Percentiles rank a stretch among this genome's conserved stretches.
These are phyloP conservation scores for Thielaviopsis populi DNA, from an alignment of 2,329 filamentous ascomycete species.

Conservation along the genomic window DNA sequence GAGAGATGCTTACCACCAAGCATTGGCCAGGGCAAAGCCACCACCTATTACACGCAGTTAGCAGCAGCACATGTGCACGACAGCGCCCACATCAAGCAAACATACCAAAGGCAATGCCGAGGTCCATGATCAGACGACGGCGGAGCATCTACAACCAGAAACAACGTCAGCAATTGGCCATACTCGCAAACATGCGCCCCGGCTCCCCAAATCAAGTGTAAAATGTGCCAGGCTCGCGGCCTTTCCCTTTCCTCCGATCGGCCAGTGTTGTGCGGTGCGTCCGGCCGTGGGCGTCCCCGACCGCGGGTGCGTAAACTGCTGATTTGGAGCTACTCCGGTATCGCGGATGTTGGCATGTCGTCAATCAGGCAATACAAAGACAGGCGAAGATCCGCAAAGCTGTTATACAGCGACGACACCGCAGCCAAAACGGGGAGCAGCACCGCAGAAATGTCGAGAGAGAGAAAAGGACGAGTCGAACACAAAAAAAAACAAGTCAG, in stretches of 20 bases:
- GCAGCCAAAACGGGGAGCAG: background rate
- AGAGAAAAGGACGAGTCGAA: background rate
- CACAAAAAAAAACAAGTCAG: conserved; percentile 23
- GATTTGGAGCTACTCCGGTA: background rate
- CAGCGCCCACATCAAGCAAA: conserved; percentile 16
- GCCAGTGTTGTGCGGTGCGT: background rate
- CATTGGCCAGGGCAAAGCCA: conserved; percentile 39
- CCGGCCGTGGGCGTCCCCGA: no score
- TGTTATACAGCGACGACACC: background rate
- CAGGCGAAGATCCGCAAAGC: background rate
- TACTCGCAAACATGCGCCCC: background rate
- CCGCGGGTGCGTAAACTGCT: background rate
- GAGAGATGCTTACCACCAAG: conserved; percentile 37
- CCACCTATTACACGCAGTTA: conserved; percentile 28
- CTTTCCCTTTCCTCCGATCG: background rate
- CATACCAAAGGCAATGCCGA: conserved; percentile 41
- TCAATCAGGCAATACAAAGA: background rate
- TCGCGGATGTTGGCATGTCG: background rate
- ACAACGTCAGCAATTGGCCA: conserved; percentile 9
- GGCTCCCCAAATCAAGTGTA: background rate
- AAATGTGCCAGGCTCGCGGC: background rate
- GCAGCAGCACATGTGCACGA: background rate
- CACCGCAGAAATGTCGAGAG: background rate
- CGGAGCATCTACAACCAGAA: conserved; percentile 38
- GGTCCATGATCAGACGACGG: conserved; percentile 42